phyloP scores from a whole-genome alignment of 257 asterid species.

The Solanum medicagineum region DNA sequence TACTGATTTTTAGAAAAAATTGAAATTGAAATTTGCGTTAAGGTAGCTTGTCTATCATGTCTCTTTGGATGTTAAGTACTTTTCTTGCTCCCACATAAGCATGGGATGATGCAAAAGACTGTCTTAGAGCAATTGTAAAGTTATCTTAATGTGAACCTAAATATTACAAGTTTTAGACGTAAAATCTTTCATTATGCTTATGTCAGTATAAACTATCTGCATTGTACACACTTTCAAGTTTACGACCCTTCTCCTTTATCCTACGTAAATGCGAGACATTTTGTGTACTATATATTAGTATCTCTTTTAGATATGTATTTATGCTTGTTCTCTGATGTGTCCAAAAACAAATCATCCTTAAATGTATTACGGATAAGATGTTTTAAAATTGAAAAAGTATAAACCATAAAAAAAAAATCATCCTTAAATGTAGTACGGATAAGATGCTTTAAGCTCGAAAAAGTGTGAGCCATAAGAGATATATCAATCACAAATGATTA shows the following conservation, averaged over 20 bases:
- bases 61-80: neutral
- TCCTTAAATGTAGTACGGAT: neutral
- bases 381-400: neutral
- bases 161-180: neutral
- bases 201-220: neutral
- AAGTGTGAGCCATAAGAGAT: neutral
- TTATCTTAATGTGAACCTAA: neutral
- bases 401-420: neutral
- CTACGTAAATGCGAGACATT: neutral
- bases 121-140: neutral
- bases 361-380: neutral
- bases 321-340: neutral
- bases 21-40: neutral
- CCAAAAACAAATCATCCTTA: too few relatives aligned
- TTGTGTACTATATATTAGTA: neutral
- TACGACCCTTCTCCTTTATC: neutral
- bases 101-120: neutral
- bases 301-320: neutral
- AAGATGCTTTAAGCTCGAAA: neutral
- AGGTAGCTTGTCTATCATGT: neutral
- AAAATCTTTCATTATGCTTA: neutral
- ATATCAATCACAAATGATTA: neutral
- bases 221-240: neutral
- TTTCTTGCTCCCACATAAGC: neutral
- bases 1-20: too few relatives aligned